Evolutionary conservation across 129 eudicot genomes (phyloP).

Genomic region (Saposhnikovia divaricata): DNA sequence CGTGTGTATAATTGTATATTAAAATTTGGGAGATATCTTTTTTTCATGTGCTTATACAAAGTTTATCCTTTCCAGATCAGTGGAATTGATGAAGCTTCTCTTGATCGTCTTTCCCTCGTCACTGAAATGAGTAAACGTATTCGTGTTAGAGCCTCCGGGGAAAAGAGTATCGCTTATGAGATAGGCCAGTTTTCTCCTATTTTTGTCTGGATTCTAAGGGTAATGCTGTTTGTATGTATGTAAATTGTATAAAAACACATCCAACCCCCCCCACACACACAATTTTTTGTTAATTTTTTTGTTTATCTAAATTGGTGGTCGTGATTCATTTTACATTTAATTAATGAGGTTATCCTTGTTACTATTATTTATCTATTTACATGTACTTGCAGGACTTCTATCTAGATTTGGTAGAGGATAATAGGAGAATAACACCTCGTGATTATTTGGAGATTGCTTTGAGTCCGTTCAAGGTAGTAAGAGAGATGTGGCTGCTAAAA

Average conservation of each 20-base stretch:
- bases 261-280: neutral
- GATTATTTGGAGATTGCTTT: slow-evolving; percentile 89
- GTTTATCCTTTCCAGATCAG: slow-evolving; percentile 57
- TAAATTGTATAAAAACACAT: neutral
- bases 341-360: neutral
- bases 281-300: neutral
- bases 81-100: slow-evolving; percentile 98
- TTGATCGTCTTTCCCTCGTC: slow-evolving; percentile 96
- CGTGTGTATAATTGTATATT: neutral
- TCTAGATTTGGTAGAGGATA: slow-evolving; percentile 80
- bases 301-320: too few relatives aligned
- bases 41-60: slow-evolving; percentile 9
- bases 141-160: slow-evolving; percentile 94
- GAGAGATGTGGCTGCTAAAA: slow-evolving; percentile 81
- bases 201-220: slow-evolving; percentile 99
- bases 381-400: slow-evolving; percentile 69
- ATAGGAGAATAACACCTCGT: slow-evolving; percentile 90
- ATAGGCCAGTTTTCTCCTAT: slow-evolving; percentile 98
- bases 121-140: slow-evolving; percentile 99
- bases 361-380: neutral
- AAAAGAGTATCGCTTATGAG: slow-evolving; percentile 77
- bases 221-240: slow-evolving; percentile 22
- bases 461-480: slow-evolving; percentile 72
- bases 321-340: neutral
- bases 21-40: neutral